Evolutionary conservation across 129 eudicot species (phyloP).

Genomic region (Silybum marianum): DNA sequence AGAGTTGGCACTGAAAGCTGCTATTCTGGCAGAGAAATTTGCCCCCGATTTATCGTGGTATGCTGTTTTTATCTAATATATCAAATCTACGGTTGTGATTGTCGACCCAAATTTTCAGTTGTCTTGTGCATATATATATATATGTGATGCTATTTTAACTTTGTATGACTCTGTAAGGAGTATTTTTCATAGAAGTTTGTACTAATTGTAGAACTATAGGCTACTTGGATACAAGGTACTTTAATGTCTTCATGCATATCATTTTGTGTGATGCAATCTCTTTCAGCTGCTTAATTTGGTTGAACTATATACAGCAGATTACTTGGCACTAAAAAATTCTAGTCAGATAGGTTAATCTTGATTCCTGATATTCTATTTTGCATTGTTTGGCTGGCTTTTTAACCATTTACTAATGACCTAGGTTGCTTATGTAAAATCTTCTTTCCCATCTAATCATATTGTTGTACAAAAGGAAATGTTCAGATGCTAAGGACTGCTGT

Average conservation of each 20-base stretch:
- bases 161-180: neutral
- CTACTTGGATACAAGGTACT: neutral
- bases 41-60: slow-evolving; percentile 99
- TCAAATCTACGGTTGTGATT: slow-evolving; percentile 1
- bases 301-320: too few species aligned
- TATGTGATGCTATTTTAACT: neutral
- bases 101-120: neutral
- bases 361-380: neutral
- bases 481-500: neutral
- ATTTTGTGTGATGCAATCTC: too few species aligned
- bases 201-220: neutral
- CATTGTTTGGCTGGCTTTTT: neutral
- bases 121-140: neutral
- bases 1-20: slow-evolving; percentile 92
- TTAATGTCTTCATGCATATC: too few species aligned
- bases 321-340: too few species aligned
- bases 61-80: slow-evolving; percentile 15
- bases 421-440: neutral
- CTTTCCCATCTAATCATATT: neutral
- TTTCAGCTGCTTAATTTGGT: too few species aligned
- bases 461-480: neutral
- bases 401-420: neutral
- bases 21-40: slow-evolving; percentile 98
- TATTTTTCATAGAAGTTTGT: too few species aligned
- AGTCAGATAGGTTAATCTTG: neutral